These are phyloP conservation scores for Aspergillus hiratsukae DNA, from an alignment of 2,329 filamentous ascomycete genomes.

Conservation along the genomic window DNA sequence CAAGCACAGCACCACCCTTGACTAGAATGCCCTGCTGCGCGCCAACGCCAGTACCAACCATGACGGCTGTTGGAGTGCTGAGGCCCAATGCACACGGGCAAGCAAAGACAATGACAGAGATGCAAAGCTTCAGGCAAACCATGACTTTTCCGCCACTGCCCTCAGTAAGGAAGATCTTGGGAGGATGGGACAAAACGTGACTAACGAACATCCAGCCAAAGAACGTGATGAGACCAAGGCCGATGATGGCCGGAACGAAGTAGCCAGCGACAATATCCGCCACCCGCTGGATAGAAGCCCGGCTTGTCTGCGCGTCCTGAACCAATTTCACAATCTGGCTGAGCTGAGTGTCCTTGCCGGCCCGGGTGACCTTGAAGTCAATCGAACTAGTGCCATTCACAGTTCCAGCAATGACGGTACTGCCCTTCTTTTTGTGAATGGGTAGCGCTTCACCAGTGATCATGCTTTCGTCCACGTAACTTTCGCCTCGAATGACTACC, in stretches of 20 bases:
- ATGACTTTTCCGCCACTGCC: constrained; percentile 86
- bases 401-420: constrained; percentile 80
- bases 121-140: constrained; percentile 95
- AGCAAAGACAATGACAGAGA: constrained; percentile 96
- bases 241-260: constrained; percentile 85
- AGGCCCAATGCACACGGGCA: constrained; percentile 96
- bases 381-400: constrained; percentile 90
- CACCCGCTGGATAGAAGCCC: constrained; percentile 89
- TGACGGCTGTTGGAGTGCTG: constrained; percentile 92
- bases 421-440: constrained; percentile 79
- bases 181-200: constrained; percentile 77
- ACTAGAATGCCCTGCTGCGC: constrained; percentile 96
- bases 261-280: constrained; percentile 89
- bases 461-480: constrained; percentile 96
- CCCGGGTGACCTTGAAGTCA: constrained; percentile 87
- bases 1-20: constrained; percentile 88
- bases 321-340: constrained; percentile 99
- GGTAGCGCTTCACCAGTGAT: constrained; percentile 97
- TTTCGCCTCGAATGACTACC: constrained; percentile 78
- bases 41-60: constrained; percentile 97
- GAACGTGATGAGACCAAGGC: constrained; percentile 81
- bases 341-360: constrained; percentile 90
- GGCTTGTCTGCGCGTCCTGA: constrained; percentile 90
- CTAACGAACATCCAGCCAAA: constrained; percentile 91
- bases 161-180: constrained; percentile 76